A percentile compares a stretch with the other conserved stretches of the same genome.
Conservation (phyloP, 2,329 filamentous ascomycete genomes). For the Aspergillus viridinutans region DNA sequence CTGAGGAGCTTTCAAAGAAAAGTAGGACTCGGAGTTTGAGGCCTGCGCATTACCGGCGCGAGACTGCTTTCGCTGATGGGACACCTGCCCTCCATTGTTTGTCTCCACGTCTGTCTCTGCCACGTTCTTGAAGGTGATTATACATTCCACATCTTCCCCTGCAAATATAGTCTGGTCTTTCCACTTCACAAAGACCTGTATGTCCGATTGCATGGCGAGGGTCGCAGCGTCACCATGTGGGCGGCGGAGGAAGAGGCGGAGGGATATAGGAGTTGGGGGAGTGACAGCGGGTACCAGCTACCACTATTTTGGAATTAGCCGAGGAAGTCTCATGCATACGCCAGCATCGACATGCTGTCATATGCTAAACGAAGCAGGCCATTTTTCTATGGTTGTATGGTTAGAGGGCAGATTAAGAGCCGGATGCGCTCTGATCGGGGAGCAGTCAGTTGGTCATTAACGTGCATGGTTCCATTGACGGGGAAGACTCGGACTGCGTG, state of each 20-base stretch:
- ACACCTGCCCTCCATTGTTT: conserved; percentile 23
- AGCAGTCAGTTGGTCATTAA: neutral
- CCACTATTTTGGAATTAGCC: conserved; percentile 6
- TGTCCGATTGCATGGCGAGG: conserved; percentile 60
- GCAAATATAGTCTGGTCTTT: conserved; percentile 92
- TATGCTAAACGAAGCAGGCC: conserved; percentile 12
- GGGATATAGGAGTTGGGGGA: neutral
- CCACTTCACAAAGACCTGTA: conserved; percentile 94
- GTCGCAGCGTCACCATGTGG: conserved; percentile 30
- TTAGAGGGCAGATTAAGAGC: conserved; percentile 7
- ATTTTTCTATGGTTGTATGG: conserved; percentile 12
- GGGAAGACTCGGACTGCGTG: neutral
- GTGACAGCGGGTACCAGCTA: neutral
- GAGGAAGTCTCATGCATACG: conserved; percentile 6
- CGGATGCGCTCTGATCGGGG: conserved; percentile 1
- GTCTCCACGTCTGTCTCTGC: conserved; percentile 41
- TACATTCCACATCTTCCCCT: conserved; percentile 92
- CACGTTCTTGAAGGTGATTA: conserved; percentile 92
- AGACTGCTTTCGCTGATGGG: conserved; percentile 36
- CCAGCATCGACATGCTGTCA: conserved; percentile 26
- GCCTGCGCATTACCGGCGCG: conserved; percentile 28
- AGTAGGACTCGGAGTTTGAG: conserved; percentile 35
- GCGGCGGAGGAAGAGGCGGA: conserved; percentile 10
- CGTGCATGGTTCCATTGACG: neutral
- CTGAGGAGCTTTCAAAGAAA: conserved; percentile 36